These are phyloP conservation scores for Saccharomycopsis selenospora DNA, from an alignment of 805 yeast species.

Conservation along the genomic window DNA sequence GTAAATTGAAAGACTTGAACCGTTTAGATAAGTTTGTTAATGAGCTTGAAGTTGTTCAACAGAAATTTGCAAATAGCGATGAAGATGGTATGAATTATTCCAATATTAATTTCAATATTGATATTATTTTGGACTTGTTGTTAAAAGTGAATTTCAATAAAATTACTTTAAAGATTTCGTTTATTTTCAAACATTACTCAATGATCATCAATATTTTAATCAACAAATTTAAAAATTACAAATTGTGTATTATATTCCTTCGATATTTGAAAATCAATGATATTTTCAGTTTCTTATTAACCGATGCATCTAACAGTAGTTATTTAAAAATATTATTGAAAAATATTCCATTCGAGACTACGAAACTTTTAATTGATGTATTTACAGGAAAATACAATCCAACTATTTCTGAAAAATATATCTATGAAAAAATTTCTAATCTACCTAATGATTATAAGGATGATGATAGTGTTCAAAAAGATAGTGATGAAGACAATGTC, in stretches of 20 bases:
- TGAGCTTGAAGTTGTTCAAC: conserved; percentile 14
- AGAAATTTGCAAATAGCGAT: conserved; percentile 5
- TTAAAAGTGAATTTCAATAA: conserved; percentile 19
- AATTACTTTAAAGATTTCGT: conserved; percentile 15
- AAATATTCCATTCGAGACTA: conserved; percentile 68
- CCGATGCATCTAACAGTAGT: conserved; percentile 27
- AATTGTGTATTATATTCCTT: conserved; percentile 15
- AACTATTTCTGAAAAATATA: conserved; percentile 20
- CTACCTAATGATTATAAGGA: conserved; percentile 6
- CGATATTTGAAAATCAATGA: conserved; percentile 19
- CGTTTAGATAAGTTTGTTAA: conserved; percentile 39
- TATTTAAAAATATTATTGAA: conserved; percentile 61
- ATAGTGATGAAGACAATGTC: conserved; percentile 12
- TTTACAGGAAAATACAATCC: conserved; percentile 81
- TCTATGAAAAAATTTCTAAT: conserved; percentile 11
- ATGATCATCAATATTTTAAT: conserved; percentile 20
- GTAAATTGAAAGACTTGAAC: conserved; percentile 41
- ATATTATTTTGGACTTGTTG: conserved; percentile 16
- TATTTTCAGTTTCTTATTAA: conserved; percentile 14
- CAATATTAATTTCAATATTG: conserved; percentile 18
- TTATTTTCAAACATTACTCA: conserved; percentile 19
- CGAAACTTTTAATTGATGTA: conserved; percentile 72
- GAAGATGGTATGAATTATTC: conserved; percentile 7
- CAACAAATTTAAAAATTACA: conserved; percentile 13
- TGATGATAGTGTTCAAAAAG: conserved; percentile 8